These are phyloP conservation scores for Neurospora sp. DNA, from an alignment of 495 filamentous ascomycete genomes.

Conservation along the genomic window DNA sequence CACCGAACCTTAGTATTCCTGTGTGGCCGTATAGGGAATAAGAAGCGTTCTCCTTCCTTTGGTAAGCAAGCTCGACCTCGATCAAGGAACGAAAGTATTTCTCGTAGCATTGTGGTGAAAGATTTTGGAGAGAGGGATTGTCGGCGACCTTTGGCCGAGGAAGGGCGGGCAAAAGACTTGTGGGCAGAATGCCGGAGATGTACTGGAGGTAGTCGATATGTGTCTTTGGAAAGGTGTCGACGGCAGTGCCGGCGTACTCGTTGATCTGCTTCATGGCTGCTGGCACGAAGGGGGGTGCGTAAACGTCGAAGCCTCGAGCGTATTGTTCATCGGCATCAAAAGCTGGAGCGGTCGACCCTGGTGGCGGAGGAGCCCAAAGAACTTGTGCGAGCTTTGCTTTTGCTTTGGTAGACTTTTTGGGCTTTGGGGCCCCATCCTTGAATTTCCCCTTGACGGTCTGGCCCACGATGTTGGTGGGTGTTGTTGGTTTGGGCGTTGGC, in stretches of 20 bases:
- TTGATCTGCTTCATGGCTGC: conserved; percentile 20
- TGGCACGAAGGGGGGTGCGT: conserved; percentile 27
- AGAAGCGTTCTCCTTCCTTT: conserved; percentile 13
- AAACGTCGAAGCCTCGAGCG: conserved; percentile 20
- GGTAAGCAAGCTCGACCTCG: conserved; percentile 10
- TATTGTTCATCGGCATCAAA: conserved; percentile 1
- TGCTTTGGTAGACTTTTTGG: background rate
- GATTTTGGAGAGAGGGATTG: background rate
- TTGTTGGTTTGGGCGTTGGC: background rate
- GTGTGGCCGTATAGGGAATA: conserved; percentile 15
- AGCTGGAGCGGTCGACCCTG: background rate
- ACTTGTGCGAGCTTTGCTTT: background rate
- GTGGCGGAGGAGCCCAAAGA: background rate
- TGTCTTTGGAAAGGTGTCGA: conserved; percentile 7
- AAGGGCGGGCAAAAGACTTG: background rate
- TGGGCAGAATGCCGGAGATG: background rate
- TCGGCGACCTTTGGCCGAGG: background rate
- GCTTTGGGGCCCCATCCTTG: background rate
- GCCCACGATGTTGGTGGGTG: background rate
- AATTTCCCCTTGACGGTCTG: background rate
- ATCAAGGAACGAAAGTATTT: conserved; percentile 12
- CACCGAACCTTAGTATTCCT: background rate
- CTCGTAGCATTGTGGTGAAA: conserved; percentile 9
- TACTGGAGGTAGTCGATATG: conserved; percentile 2
- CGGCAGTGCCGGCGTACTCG: conserved; percentile 2